Evolutionary conservation across 1,284 basidiomycete genomes (phyloP).

Genomic region (Ganoderma lucidum): DNA sequence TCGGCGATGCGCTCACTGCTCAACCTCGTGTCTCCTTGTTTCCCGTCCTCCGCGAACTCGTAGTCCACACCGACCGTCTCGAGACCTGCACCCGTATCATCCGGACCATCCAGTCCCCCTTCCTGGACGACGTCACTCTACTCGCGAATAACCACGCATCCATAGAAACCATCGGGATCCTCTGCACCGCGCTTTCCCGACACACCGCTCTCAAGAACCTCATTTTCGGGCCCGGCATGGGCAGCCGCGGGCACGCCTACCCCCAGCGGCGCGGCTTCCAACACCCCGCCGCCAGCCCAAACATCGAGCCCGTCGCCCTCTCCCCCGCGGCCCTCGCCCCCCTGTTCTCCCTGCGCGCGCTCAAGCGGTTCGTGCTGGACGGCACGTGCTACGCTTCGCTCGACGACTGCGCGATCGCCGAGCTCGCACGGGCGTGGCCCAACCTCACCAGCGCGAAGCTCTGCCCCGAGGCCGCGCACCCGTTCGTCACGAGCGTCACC

Average conservation of each 20-base stretch:
- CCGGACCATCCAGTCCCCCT: background rate
- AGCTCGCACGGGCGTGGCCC: background rate
- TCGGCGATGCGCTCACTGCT: background rate
- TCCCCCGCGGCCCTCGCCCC: background rate
- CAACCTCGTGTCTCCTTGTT: background rate
- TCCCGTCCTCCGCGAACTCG: background rate
- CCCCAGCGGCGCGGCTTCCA: background rate
- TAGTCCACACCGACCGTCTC: background rate
- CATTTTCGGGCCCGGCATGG: background rate
- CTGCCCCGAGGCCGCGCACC: background rate
- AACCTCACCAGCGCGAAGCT: background rate
- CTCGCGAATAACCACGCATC: background rate
- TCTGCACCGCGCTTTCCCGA: background rate
- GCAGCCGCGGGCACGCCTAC: background rate
- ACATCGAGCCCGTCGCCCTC: background rate
- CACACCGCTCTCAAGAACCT: background rate
- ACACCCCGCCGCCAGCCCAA: background rate
- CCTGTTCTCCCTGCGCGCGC: background rate
- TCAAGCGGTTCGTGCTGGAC: background rate
- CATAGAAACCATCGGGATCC: background rate
- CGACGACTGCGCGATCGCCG: conserved; percentile 1
- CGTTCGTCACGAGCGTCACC: background rate
- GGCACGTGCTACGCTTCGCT: conserved; percentile 2
- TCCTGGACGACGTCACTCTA: background rate
- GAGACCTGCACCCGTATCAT: background rate